Conservation (phyloP, 768 basidiomycete genomes). For the Boletus subcaerulescens region DNA sequence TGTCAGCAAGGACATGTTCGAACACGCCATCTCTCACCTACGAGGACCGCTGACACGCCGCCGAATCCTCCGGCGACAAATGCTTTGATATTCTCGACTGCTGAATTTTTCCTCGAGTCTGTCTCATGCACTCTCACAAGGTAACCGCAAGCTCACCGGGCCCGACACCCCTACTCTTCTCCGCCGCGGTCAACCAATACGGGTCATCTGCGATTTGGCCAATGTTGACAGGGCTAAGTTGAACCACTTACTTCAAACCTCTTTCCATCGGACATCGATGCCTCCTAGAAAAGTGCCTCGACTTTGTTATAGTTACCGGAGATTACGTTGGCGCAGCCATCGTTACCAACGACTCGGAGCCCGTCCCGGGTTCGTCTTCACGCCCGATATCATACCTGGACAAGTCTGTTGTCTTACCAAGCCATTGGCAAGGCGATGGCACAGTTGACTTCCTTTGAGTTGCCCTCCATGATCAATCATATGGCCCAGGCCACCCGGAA, state of each 20-base stretch:
- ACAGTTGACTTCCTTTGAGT: conserved; percentile 99
- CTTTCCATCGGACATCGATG: conserved; percentile 72
- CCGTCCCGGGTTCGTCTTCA: conserved; percentile 30
- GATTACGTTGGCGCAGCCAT: conserved; percentile 95
- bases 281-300: conserved; percentile 72
- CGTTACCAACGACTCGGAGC: conserved; percentile 77
- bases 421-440: conserved; percentile 94
- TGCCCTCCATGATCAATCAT: conserved; percentile 96
- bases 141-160: conserved; percentile 81
- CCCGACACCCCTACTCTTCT: conserved; percentile 91
- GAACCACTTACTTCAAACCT: conserved; percentile 80
- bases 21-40: conserved; percentile 54
- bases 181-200: conserved; percentile 83
- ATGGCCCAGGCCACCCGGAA: conserved; percentile 87
- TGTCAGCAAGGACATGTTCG: not conserved
- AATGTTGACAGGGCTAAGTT: conserved; percentile 76
- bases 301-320: conserved; percentile 91
- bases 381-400: conserved; percentile 86
- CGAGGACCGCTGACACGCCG: conserved; percentile 81
- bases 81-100: conserved; percentile 58
- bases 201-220: conserved; percentile 66
- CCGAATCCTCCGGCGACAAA: conserved; percentile 95
- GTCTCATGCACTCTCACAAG: conserved; percentile 88
- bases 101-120: conserved; percentile 64
- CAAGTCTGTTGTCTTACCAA: conserved; percentile 96